Base-by-base conservation (phyloP, 1,284 basidiomycete species). In the Ustilago bromivora region DNA sequence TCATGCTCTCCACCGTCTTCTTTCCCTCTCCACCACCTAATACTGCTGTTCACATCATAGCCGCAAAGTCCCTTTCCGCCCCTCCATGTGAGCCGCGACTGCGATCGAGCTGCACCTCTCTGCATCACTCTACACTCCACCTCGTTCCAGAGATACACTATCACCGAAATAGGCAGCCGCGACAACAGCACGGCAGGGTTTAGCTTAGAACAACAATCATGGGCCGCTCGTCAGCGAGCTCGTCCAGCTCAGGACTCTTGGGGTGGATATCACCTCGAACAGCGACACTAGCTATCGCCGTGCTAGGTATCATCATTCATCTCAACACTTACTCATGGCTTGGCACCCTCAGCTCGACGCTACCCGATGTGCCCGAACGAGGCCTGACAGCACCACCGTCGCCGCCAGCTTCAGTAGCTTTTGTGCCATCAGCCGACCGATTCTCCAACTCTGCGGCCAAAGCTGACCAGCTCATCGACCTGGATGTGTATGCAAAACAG, bases 221-320 rank as follows among this genome's bases (percentile, higher is more conserved):
- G 70, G 53, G 64, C 57, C 61, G 64, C 40, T 49, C 54, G 2
- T 40, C 64, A 4, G 41, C 54, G 47, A 46, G 53, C 61, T 31
- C 61, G 1, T 57, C 65, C 0, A 11, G 65, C 65, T 64, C 70
- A 15, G 70, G 70, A 34, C 10, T 58, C 38, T 61, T 71, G 8
- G 60, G 68, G 49, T 69, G 70, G 40, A 52, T 78, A 40, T 79
- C 80, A 19, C 71, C 76, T 2, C 65, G 79, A 15, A 72, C 71
- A 36, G 74, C 77, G 1, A 82, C 80, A 13, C 43, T 82, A 8
- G 62, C 76, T 3, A 71, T 82, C n/a, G 80, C 80, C 2, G n/a
- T 76, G 11, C 56, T 79, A 12, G 80, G 79, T 55, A 74, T 82
- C 55, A 17, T 79, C 40, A 55, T 75, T 19, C 80, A 82, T 34